phyloP scores from a whole-genome alignment of 139 green algal genomes.

The Nannochloris sp. region DNA sequence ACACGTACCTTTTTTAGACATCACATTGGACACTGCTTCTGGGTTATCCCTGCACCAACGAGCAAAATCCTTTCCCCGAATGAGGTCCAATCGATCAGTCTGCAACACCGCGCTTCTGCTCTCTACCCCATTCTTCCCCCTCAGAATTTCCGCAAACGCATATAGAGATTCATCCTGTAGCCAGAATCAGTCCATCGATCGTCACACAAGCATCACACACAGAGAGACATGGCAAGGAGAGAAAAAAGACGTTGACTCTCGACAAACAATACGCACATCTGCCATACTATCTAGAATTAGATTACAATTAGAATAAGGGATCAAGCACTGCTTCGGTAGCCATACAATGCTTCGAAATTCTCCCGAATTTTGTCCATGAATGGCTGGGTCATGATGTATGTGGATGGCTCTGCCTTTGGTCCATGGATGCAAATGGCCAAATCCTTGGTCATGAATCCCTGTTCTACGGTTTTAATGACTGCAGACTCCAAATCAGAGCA shows the following conservation, averaged over 20 bases:
- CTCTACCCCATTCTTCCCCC: constrained; percentile 33
- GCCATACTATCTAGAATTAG: background rate
- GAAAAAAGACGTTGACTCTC: too few species aligned
- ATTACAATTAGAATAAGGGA: background rate
- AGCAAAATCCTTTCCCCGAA: constrained; percentile 42
- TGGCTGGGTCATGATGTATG: constrained; percentile 86
- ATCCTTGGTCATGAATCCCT: constrained; percentile 88
- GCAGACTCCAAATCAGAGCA: constrained; percentile 69
- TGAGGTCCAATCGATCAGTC: constrained; percentile 39
- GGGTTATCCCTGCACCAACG: constrained; percentile 21
- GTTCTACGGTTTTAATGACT: constrained; percentile 81
- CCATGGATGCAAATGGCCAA: constrained; percentile 86
- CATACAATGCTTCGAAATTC: constrained; percentile 24
- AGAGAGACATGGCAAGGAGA: too few species aligned
- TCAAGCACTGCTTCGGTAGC: constrained; percentile 2
- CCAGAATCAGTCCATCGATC: background rate
- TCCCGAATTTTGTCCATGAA: constrained; percentile 85
- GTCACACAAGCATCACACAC: background rate
- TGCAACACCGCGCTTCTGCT: constrained; percentile 22
- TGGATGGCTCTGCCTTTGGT: constrained; percentile 50
- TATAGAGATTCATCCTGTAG: background rate
- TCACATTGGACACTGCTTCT: background rate
- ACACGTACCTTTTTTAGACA: constrained; percentile 3
- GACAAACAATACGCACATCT: too few species aligned
- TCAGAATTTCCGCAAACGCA: constrained; percentile 18